Percentiles rank a stretch among this genome's conserved stretches.
These are phyloP conservation scores for Litsea cubeba DNA, from an alignment of 164 flowering plant genomes.

Conservation along the genomic window DNA sequence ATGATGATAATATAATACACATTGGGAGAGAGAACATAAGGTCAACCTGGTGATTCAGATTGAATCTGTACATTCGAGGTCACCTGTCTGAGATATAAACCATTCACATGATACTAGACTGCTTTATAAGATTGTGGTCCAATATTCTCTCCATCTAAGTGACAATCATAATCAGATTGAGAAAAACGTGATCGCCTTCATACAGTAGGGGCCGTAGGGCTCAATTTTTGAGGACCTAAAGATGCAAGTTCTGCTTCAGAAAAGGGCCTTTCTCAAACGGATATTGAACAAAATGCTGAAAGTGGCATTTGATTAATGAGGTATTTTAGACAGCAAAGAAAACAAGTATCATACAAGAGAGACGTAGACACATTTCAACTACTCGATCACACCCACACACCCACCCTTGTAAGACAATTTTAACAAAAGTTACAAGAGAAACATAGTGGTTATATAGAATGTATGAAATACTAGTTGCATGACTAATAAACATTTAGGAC, in stretches of 20 bases:
- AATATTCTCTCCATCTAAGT: not conserved
- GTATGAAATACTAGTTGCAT: not conserved
- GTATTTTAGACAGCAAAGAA: not conserved
- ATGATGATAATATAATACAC: no score
- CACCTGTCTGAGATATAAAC: no score
- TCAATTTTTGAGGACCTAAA: no score
- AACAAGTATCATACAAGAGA: not conserved
- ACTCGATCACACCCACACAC: not conserved
- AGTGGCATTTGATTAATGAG: not conserved
- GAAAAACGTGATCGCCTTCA: no score
- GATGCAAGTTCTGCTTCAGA: no score
- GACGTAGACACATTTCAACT: not conserved
- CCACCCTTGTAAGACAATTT: not conserved
- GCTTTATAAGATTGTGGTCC: not conserved
- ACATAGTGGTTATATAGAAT: not conserved
- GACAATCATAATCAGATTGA: not conserved
- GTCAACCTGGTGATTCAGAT: no score
- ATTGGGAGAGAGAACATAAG: no score
- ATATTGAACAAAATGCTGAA: no score
- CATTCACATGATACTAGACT: no score
- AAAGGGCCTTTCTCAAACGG: no score
- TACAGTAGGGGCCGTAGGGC: no score
- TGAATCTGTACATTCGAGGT: no score
- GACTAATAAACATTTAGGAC: not conserved
- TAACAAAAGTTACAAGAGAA: not conserved